Percentiles rank a stretch among this genome's conserved stretches.
Conservation (phyloP, 176 grass and related monocot genomes). For the Microstegium vimineum region DNA sequence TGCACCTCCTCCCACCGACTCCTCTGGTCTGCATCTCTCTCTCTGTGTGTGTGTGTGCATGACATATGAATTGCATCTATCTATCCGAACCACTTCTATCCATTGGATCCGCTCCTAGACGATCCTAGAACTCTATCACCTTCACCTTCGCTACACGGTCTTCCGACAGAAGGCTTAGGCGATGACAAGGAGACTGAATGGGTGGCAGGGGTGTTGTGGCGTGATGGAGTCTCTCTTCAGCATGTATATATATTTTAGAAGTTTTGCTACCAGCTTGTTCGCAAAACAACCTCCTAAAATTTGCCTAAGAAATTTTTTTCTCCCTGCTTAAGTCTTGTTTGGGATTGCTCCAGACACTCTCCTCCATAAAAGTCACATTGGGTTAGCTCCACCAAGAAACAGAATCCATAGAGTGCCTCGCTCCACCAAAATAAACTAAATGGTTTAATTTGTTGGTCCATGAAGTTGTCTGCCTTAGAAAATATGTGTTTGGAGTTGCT, state of each 20-base stretch:
- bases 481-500: neutral
- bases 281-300: neutral
- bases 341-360: neutral
- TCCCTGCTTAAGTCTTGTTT: neutral
- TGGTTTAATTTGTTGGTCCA: neutral
- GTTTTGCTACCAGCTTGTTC: neutral
- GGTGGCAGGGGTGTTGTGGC: neutral
- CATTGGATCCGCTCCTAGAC: too few relatives aligned
- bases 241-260: neutral
- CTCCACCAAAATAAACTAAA: neutral
- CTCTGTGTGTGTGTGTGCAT: too few relatives aligned
- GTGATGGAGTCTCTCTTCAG: too few relatives aligned
- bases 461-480: neutral
- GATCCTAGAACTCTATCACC: too few relatives aligned
- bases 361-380: neutral
- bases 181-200: neutral
- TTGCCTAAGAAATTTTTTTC: neutral
- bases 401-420: neutral
- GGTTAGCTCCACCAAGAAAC: neutral
- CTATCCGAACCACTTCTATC: too few relatives aligned
- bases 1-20: too few relatives aligned
- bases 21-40: too few relatives aligned
- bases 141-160: too few relatives aligned
- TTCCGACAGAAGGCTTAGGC: neutral
- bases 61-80: too few relatives aligned